Evolutionary conservation across 768 basidiomycete genomes (phyloP).

Genomic region (Trametes punicea): DNA sequence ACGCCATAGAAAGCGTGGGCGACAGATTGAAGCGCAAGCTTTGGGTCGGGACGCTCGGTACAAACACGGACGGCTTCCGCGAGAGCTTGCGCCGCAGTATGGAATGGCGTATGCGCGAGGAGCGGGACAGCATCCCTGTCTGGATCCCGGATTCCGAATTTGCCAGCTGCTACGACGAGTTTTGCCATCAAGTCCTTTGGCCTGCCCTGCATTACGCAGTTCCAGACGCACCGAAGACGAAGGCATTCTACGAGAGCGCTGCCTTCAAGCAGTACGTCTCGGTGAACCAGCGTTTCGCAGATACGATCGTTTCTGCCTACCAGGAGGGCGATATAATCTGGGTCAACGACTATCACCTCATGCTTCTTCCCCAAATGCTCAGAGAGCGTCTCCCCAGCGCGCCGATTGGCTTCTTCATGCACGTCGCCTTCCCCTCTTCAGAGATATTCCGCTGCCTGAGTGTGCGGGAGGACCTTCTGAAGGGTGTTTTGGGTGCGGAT

Average conservation of each 20-base stretch:
- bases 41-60: slow-evolving; percentile 75
- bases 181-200: slow-evolving; percentile 84
- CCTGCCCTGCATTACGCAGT: slow-evolving; percentile 84
- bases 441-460: slow-evolving; percentile 94
- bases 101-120: slow-evolving; percentile 44
- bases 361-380: slow-evolving; percentile 86
- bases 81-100: slow-evolving; percentile 55
- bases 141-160: slow-evolving; percentile 86
- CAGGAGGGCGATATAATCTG: slow-evolving; percentile 88
- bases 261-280: slow-evolving; percentile 83
- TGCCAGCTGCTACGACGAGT: slow-evolving; percentile 77
- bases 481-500: slow-evolving; percentile 91
- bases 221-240: slow-evolving; percentile 84
- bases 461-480: slow-evolving; percentile 70
- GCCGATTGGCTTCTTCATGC: slow-evolving; percentile 91
- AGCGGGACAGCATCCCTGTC: slow-evolving; percentile 49
- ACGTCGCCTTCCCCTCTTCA: slow-evolving; percentile 92
- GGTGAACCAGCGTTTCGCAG: slow-evolving; percentile 89
- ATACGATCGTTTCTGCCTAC: slow-evolving; percentile 75
- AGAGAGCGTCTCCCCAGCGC: slow-evolving; percentile 63
- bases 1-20: slow-evolving; percentile 67
- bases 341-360: slow-evolving; percentile 96
- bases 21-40: slow-evolving; percentile 47
- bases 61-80: slow-evolving; percentile 60
- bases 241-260: slow-evolving; percentile 71